A percentile compares a stretch with the other conserved stretches of the same genome.
Conservation (phyloP, 208 protist genomes). For the Leishmania arabica region DNA sequence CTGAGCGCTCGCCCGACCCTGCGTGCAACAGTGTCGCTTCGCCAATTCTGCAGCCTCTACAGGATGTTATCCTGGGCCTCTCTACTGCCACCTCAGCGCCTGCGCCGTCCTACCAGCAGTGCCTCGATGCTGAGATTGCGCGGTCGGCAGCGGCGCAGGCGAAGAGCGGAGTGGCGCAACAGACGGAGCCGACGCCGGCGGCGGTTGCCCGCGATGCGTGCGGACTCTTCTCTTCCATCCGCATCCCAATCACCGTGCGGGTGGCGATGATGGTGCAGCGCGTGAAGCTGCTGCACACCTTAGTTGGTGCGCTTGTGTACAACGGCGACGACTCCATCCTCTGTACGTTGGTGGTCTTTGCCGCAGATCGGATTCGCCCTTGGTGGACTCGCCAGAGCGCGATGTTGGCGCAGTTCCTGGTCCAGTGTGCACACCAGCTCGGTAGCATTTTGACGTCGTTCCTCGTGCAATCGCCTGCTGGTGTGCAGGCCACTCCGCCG, state of each 20-base stretch:
- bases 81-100: not conserved
- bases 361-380: conserved; percentile 4
- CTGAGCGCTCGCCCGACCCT: not conserved
- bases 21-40: not conserved
- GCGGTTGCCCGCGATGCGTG: not conserved
- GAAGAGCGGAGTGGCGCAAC: not conserved
- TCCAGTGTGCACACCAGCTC: conserved; percentile 13
- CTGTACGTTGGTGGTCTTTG: not conserved
- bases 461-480: not conserved
- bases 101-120: conserved; percentile 10
- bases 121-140: conserved; percentile 10
- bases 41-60: conserved; percentile 11
- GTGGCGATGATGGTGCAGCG: conserved; percentile 33
- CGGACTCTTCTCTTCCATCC: conserved; percentile 3
- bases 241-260: conserved; percentile 16
- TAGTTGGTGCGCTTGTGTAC: conserved; percentile 7
- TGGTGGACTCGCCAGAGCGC: conserved; percentile 28
- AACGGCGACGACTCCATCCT: conserved; percentile 22
- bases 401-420: conserved; percentile 20
- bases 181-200: not conserved
- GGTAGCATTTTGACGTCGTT: not conserved
- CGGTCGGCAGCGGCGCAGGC: not conserved
- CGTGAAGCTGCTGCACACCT: conserved; percentile 26
- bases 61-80: conserved; percentile 13
- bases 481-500: not conserved